These are phyloP conservation scores for Vitis hybrid DNA, from an alignment of 177 flowering plant genomes.

Conservation along the genomic window DNA sequence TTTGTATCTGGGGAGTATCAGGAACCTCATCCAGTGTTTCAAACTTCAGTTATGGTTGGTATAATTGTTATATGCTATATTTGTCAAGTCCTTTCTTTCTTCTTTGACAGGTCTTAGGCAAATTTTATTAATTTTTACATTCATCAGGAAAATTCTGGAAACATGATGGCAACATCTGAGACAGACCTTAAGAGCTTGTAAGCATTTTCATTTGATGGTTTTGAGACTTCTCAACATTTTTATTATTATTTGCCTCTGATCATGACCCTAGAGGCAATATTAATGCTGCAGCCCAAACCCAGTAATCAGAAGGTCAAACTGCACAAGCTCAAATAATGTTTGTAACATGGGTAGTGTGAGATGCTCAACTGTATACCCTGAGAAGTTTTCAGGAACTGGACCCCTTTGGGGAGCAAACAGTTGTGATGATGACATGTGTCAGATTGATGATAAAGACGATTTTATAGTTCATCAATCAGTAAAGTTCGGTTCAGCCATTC, in stretches of 20 bases:
- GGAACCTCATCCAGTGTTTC: conserved; percentile 36
- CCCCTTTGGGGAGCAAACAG: conserved; percentile 35
- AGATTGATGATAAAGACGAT: conserved; percentile 63
- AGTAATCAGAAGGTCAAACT: conserved; percentile 36
- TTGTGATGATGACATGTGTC: conserved; percentile 83
- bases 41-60: conserved; percentile 55
- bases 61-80: neutral
- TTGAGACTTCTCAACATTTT: neutral
- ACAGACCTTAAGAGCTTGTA: conserved; percentile 48
- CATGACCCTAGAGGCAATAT: conserved; percentile 12
- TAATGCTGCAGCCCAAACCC: conserved; percentile 40
- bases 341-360: conserved; percentile 47
- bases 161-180: conserved; percentile 29
- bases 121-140: conserved; percentile 8
- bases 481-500: conserved; percentile 21
- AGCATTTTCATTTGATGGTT: conserved; percentile 19
- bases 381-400: conserved; percentile 37
- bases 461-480: conserved; percentile 30
- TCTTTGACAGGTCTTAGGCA: conserved; percentile 10
- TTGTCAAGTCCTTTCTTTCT: neutral
- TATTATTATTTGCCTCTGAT: conserved; percentile 3
- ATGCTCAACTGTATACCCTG: conserved; percentile 47
- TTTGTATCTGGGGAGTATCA: conserved; percentile 61
- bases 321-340: conserved; percentile 39
- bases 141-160: conserved; percentile 47